Conservation (phyloP, 768 basidiomycete genomes). For the Lactarius quietus region DNA sequence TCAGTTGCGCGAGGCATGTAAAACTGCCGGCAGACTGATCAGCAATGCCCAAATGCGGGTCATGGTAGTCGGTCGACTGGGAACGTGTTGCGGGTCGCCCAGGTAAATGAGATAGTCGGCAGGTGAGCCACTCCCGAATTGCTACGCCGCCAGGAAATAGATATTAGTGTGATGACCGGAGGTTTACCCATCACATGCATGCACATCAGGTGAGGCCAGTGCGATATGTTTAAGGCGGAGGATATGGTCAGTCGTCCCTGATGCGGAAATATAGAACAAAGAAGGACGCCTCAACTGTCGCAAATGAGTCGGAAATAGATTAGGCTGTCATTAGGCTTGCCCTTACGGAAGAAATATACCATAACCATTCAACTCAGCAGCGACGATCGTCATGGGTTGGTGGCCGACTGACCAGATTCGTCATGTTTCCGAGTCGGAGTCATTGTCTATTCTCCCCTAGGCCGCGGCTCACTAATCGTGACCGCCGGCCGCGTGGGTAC, state of each 20-base stretch:
- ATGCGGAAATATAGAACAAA: constrained; percentile 5
- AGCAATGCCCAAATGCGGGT: constrained; percentile 7
- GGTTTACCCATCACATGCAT: constrained; percentile 6
- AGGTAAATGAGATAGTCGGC: constrained; percentile 8
- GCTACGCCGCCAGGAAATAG: background rate
- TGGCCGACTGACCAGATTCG: background rate
- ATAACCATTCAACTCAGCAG: background rate
- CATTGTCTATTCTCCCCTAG: background rate
- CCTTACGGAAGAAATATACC: background rate
- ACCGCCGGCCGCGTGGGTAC: background rate
- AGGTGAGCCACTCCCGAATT: constrained; percentile 15
- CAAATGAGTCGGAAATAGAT: constrained; percentile 8
- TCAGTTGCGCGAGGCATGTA: background rate
- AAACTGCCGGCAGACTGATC: constrained; percentile 6
- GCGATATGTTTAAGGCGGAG: constrained; percentile 1
- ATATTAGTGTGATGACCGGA: constrained; percentile 15
- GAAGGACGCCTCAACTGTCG: background rate
- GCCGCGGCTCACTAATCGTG: background rate
- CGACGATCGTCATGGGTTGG: background rate
- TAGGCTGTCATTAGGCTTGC: constrained; percentile 9
- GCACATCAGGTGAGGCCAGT: constrained; percentile 23
- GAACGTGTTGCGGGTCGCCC: background rate
- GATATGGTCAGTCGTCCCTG: constrained; percentile 2
- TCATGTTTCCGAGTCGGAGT: constrained; percentile 2
- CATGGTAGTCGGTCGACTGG: background rate